Conservation (phyloP, 1,139 yeast genomes). For the Kodamaea plutei region DNA sequence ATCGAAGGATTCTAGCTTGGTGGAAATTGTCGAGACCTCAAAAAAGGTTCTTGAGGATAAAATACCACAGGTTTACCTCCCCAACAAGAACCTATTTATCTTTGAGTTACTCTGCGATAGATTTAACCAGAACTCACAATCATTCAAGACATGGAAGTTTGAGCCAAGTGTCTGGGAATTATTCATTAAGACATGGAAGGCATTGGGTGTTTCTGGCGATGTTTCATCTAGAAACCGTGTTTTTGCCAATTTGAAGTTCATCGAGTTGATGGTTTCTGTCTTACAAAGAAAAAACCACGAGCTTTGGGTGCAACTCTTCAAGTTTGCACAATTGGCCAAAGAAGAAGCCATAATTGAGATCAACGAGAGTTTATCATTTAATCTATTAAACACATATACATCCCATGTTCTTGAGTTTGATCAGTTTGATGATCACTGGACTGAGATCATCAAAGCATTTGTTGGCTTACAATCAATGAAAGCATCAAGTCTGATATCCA, state of each 20-base stretch:
- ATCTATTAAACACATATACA: slow-evolving; percentile 18
- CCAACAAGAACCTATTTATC: slow-evolving; percentile 56
- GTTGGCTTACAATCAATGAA: slow-evolving; percentile 25
- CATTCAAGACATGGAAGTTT: slow-evolving; percentile 41
- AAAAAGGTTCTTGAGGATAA: slow-evolving; percentile 34
- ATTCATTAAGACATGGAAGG: slow-evolving; percentile 38
- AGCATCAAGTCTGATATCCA: slow-evolving; percentile 24
- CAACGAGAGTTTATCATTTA: slow-evolving; percentile 27
- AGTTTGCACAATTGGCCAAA: slow-evolving; percentile 16
- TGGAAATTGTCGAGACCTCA: slow-evolving; percentile 43
- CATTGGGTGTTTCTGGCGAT: slow-evolving; percentile 14
- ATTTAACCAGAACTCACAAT: slow-evolving; percentile 46
- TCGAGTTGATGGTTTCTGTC: slow-evolving; percentile 23
- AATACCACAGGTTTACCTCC: slow-evolving; percentile 46
- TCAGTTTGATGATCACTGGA: slow-evolving; percentile 19
- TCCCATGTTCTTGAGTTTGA: slow-evolving; percentile 4
- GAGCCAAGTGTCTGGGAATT: slow-evolving; percentile 45
- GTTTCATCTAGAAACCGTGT: slow-evolving; percentile 22
- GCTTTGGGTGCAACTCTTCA: slow-evolving; percentile 13
- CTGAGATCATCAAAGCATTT: slow-evolving; percentile 18
- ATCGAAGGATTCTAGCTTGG: slow-evolving; percentile 45
- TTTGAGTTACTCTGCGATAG: slow-evolving; percentile 67
- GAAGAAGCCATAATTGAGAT: slow-evolving; percentile 27
- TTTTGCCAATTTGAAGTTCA: slow-evolving; percentile 29
- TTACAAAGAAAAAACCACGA: slow-evolving; percentile 8